Conservation (phyloP, 306 rosid species). For the Gillenia trifoliata region DNA sequence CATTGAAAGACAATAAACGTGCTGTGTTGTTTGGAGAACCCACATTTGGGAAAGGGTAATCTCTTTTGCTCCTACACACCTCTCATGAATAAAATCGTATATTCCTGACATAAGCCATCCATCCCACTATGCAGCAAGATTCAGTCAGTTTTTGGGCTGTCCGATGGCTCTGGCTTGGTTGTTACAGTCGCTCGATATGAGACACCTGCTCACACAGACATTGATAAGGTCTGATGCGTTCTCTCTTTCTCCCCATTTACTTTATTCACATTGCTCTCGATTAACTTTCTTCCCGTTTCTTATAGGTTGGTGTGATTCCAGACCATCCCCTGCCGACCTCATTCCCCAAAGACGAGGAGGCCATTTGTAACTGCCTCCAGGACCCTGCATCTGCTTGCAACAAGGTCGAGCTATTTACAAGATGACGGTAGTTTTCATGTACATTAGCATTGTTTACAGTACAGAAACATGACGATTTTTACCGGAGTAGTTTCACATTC, state of each 20-base stretch:
- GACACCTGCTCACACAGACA: slow-evolving; percentile 88
- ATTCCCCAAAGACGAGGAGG: slow-evolving; percentile 84
- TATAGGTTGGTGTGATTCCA: slow-evolving; percentile 87
- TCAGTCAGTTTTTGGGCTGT: slow-evolving; percentile 88
- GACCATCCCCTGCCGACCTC: slow-evolving; percentile 80
- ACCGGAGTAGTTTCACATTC: neutral
- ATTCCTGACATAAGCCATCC: slow-evolving; percentile 25
- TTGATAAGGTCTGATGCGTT: slow-evolving; percentile 58
- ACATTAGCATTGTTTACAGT: slow-evolving; percentile 1
- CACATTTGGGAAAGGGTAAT: slow-evolving; percentile 92
- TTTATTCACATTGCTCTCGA: neutral
- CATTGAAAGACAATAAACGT: slow-evolving; percentile 89
- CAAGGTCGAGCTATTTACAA: slow-evolving; percentile 61
- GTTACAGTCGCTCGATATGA: slow-evolving; percentile 93
- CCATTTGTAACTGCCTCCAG: slow-evolving; percentile 78
- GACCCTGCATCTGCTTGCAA: slow-evolving; percentile 84
- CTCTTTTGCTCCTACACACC: slow-evolving; percentile 19
- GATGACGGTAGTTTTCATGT: slow-evolving; percentile 29
- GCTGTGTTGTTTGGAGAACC: slow-evolving; percentile 91
- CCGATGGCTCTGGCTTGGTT: slow-evolving; percentile 94
- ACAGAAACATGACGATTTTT: slow-evolving; percentile 12
- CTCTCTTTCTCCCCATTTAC: neutral
- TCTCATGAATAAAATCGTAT: neutral
- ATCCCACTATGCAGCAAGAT: slow-evolving; percentile 64
- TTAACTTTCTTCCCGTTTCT: neutral